phyloP scores from a whole-genome alignment of 164 flowering plant species.

The Vitis riparia region DNA sequence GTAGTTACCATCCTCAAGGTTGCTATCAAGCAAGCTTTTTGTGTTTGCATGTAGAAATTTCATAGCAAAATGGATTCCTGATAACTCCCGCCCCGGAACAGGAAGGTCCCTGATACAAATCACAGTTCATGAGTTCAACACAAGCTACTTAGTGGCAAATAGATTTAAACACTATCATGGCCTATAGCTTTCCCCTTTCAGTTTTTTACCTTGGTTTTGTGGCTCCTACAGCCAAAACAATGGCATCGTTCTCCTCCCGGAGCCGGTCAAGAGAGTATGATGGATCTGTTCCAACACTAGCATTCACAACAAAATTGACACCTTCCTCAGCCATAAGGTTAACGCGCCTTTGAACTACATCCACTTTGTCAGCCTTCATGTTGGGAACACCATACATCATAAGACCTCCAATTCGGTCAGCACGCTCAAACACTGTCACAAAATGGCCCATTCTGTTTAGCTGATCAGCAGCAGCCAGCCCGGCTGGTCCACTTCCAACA shows the following conservation, averaged over 20 bases:
- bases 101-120: slow-evolving; percentile 80
- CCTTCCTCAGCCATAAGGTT: slow-evolving; percentile 94
- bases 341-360: slow-evolving; percentile 88
- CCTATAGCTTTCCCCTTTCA: too few species aligned
- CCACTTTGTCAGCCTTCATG: slow-evolving; percentile 94
- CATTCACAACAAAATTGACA: slow-evolving; percentile 87
- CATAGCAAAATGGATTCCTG: slow-evolving; percentile 95
- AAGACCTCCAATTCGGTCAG: slow-evolving; percentile 96
- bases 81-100: slow-evolving; percentile 84
- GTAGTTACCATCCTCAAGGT: slow-evolving; percentile 81
- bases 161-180: too few species aligned
- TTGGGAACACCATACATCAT: slow-evolving; percentile 99
- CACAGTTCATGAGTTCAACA: not conserved
- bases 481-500: slow-evolving; percentile 98
- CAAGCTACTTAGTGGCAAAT: too few species aligned
- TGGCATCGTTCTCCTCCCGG: slow-evolving; percentile 74
- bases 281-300: slow-evolving; percentile 78
- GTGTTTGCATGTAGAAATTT: slow-evolving; percentile 97
- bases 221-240: slow-evolving; percentile 88
- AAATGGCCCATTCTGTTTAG: slow-evolving; percentile 86
- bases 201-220: slow-evolving; percentile 83
- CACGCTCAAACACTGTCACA: slow-evolving; percentile 93
- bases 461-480: slow-evolving; percentile 98
- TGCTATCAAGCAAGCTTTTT: slow-evolving; percentile 94
- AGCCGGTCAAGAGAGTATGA: slow-evolving; percentile 69